These are phyloP conservation scores for Trichocladium antarcticum DNA, from an alignment of 495 filamentous ascomycete species.

Conservation along the genomic window DNA sequence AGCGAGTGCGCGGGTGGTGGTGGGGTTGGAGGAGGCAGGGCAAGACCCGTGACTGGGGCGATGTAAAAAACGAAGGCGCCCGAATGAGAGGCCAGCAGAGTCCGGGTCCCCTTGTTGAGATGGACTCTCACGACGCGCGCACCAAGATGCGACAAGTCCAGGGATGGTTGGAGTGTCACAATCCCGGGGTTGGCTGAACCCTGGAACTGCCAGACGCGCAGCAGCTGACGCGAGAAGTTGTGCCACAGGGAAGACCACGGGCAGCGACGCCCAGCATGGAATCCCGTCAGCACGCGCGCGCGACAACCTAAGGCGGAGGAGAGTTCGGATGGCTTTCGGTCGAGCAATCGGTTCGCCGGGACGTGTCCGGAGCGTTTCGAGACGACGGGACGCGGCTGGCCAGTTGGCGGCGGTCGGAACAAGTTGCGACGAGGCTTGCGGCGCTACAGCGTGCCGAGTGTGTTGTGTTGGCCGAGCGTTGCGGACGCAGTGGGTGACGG, in stretches of 20 bases:
- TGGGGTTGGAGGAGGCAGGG: not conserved
- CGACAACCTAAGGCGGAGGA: not conserved
- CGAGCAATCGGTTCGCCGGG: not conserved
- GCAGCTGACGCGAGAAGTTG: not conserved
- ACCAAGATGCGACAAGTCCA: not conserved
- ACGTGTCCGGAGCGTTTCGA: slow-evolving; percentile 1
- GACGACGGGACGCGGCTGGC: not conserved
- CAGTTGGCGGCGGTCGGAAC: slow-evolving; percentile 4
- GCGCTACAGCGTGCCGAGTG: not conserved
- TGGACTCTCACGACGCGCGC: not conserved
- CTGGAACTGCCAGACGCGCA: not conserved
- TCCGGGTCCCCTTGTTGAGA: too few species aligned
- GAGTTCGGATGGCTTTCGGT: not conserved
- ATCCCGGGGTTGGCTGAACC: not conserved
- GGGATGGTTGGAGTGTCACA: slow-evolving; percentile 2
- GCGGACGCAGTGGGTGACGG: not conserved
- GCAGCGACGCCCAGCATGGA: not conserved
- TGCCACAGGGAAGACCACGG: not conserved
- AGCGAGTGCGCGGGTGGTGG: not conserved
- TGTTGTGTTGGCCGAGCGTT: not conserved
- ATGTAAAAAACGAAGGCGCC: too few species aligned
- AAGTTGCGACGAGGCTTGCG: slow-evolving; percentile 1
- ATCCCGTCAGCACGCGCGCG: not conserved
- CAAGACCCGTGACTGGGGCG: not conserved
- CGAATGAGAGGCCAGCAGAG: too few species aligned